Conservation (phyloP, 768 basidiomycete species). For the Suillus brevipes region DNA sequence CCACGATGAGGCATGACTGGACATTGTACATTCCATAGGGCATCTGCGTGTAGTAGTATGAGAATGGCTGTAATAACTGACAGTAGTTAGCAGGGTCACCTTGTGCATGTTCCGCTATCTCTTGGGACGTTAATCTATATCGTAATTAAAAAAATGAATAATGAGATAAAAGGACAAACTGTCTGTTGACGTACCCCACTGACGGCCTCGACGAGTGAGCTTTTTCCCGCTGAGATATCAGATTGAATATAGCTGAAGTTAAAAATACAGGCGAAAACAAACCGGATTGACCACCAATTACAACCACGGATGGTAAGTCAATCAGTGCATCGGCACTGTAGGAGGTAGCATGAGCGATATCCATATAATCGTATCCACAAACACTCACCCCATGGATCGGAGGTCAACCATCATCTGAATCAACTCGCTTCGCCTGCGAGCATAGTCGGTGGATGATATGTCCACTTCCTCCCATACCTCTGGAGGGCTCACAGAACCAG, state of each 20-base stretch:
- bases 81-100: slow-evolving; percentile 32
- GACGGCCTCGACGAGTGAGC: slow-evolving; percentile 58
- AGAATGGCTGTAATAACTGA: not conserved
- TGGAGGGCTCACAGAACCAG: not conserved
- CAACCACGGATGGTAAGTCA: slow-evolving; percentile 51
- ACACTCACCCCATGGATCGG: slow-evolving; percentile 40
- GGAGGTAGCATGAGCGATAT: slow-evolving; percentile 6
- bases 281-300: slow-evolving; percentile 61
- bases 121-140: slow-evolving; percentile 58
- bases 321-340: slow-evolving; percentile 40
- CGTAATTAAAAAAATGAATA: not conserved
- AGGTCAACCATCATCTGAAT: slow-evolving; percentile 41
- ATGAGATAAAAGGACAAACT: not conserved
- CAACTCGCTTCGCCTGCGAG: slow-evolving; percentile 38
- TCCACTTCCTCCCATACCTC: slow-evolving; percentile 16
- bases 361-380: not conserved
- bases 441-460: slow-evolving; percentile 40
- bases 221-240: slow-evolving; percentile 49
- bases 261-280: slow-evolving; percentile 9
- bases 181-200: slow-evolving; percentile 43
- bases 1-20: slow-evolving; percentile 39
- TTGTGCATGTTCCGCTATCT: slow-evolving; percentile 61
- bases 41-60: slow-evolving; percentile 36
- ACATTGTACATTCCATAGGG: slow-evolving; percentile 55
- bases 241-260: not conserved